Base-by-base conservation (phyloP, 306 rosid species). In the Luffa aegyptiaca region DNA sequence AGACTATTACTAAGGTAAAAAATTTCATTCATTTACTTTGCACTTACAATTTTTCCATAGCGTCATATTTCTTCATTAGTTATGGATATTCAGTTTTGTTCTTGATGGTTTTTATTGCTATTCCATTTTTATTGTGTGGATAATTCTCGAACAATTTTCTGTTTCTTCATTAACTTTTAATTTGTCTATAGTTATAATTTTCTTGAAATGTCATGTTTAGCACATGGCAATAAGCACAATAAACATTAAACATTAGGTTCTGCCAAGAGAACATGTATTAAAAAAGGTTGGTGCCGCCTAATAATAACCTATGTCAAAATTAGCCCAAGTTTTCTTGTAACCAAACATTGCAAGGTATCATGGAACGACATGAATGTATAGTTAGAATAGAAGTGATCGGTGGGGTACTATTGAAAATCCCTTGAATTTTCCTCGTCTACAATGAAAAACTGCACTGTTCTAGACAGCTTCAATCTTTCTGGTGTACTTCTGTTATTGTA, bases 1-100 rank as follows among this genome's bases (percentile, higher is more conserved):
- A 90, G 84, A 77, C 90, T 68, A 89, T 89, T 79, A 65, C 82
- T 17, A 94, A 89, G 96, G 97, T 90, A 26, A 74, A 33, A 3
- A 6, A 51, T 41, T 74, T 51, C 26, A 45, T 26, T 48, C 46
- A 3, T 3, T 48, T 31, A 51, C 58, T 55, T 84, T 79, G 76
- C 42, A 2, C 45, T 36, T 73, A 42, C 78, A 64, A 13, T 59
- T 64, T 37, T 57, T 1, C 51, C 45, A 52, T 48, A 12, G 5
- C 6, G 3, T 48, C 53, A 18, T 68, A 26, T 65, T 10, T 57
- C 12, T 21, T 57, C 20, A 44, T 14, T 79, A 52, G 8, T 26
- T 2, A 64, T 75, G 37, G 17, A 20, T 8, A 33, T 42, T 17
- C 13, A 48, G 48, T 58, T 74, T 63, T 53, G 18, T 31, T 14